These are phyloP conservation scores for Chlorella variabilis DNA, from an alignment of 163 green algal species.

Conservation along the genomic window DNA sequence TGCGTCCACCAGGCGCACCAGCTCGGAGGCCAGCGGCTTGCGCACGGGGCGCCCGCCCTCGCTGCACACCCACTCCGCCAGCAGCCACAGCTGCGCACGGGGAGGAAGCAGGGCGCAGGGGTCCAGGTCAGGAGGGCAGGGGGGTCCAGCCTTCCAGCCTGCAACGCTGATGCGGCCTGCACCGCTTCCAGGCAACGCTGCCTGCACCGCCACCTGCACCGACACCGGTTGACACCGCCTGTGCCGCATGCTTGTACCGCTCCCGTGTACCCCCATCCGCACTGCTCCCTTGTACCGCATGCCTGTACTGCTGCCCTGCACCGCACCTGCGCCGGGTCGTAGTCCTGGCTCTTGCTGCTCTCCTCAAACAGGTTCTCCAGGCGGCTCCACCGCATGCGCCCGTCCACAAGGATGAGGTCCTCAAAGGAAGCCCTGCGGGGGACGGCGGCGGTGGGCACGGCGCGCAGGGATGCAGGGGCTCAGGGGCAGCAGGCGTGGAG, in stretches of 20 bases:
- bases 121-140: too few species aligned
- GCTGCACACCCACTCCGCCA: constrained; percentile 84
- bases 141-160: too few species aligned
- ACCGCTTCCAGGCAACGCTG: too few species aligned
- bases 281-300: too few species aligned
- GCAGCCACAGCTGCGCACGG: constrained; percentile 89
- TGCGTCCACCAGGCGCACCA: constrained; percentile 74
- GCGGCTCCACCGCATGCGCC: constrained; percentile 83
- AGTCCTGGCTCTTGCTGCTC: constrained; percentile 74
- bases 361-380: constrained; percentile 93
- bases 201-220: too few species aligned
- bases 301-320: too few species aligned
- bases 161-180: too few species aligned
- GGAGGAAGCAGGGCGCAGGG: neutral
- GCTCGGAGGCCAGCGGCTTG: constrained; percentile 61
- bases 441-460: neutral
- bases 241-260: too few species aligned
- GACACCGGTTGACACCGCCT: too few species aligned
- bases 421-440: constrained; percentile 46
- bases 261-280: too few species aligned
- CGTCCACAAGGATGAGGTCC: constrained; percentile 89
- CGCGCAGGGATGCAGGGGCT: too few species aligned
- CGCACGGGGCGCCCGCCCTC: constrained; percentile 40
- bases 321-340: constrained; percentile 21
- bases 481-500: too few species aligned